Percentiles rank a stretch among this genome's conserved stretches.
phyloP scores from a whole-genome alignment of 2,329 filamentous ascomycete genomes.

The Diaporthe citriasiana region DNA sequence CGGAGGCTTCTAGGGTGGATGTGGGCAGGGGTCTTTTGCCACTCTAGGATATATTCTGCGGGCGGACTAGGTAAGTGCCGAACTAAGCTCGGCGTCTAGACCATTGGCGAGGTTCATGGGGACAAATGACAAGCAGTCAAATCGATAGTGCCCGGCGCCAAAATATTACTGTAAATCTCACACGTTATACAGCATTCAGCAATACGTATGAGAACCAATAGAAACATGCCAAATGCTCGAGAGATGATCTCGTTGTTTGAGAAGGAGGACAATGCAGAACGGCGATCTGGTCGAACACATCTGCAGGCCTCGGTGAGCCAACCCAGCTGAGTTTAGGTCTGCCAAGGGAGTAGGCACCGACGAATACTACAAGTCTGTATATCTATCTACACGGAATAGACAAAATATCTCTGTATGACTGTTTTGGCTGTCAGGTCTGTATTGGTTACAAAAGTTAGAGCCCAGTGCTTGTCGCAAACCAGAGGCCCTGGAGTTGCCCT shows the following conservation, averaged over 20 bases:
- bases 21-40: background rate
- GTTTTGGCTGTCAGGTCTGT: background rate
- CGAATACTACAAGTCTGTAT: background rate
- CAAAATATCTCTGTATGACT: background rate
- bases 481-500: background rate
- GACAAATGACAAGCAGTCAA: background rate
- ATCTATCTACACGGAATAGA: background rate
- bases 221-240: background rate
- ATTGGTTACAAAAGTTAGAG: too few species aligned
- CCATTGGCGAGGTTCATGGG: background rate
- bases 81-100: background rate
- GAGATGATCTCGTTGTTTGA: background rate
- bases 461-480: background rate
- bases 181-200: background rate
- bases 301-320: background rate
- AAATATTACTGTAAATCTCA: slow-evolving; percentile 12
- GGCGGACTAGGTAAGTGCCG: background rate
- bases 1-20: background rate
- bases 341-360: background rate
- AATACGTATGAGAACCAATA: background rate
- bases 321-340: too few species aligned
- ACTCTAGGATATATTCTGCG: background rate
- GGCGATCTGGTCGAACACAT: background rate
- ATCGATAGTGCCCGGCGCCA: slow-evolving; percentile 5
- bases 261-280: background rate